Percentiles rank a stretch among this genome's conserved stretches.
These are phyloP conservation scores for Aspergillus aculeatus DNA, from an alignment of 2,329 filamentous ascomycete genomes.

Conservation along the genomic window DNA sequence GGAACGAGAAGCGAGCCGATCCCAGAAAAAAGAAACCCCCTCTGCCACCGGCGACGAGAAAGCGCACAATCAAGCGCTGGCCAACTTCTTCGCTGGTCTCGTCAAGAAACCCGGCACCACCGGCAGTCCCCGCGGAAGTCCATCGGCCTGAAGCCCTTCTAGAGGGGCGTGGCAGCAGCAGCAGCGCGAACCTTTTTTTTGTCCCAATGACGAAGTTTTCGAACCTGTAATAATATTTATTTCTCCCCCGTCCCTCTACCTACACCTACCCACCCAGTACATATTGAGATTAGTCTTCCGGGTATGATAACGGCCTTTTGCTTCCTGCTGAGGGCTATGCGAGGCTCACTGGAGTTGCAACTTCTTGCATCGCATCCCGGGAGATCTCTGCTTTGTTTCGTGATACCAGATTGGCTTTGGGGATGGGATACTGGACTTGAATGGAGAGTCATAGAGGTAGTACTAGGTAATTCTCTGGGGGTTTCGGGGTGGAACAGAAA, in stretches of 20 bases:
- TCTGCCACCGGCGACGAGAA: constrained; percentile 46
- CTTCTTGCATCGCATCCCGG: too few relatives aligned
- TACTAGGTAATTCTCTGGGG: too few relatives aligned
- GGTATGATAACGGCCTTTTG: not conserved
- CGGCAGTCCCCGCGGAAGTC: constrained; percentile 38
- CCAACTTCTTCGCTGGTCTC: constrained; percentile 60
- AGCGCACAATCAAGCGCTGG: constrained; percentile 59
- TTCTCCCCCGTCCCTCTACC: not conserved
- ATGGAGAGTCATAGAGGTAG: too few relatives aligned
- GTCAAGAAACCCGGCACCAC: constrained; percentile 50
- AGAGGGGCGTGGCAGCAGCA: not conserved
- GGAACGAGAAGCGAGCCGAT: constrained; percentile 46
- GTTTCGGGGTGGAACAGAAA: too few relatives aligned
- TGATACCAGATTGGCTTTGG: not conserved
- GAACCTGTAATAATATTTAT: not conserved
- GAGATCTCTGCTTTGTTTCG: not conserved
- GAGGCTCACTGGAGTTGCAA: too few relatives aligned
- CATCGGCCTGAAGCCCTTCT: constrained; percentile 26
- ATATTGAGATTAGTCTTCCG: not conserved
- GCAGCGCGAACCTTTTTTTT: not conserved
- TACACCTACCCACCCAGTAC: not conserved
- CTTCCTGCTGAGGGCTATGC: too few relatives aligned
- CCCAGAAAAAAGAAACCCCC: constrained; percentile 35
- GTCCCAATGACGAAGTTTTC: not conserved
- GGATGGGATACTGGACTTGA: not conserved